Conservation (phyloP, 208 protist genomes). For the Acanthamoeba triangularis region DNA sequence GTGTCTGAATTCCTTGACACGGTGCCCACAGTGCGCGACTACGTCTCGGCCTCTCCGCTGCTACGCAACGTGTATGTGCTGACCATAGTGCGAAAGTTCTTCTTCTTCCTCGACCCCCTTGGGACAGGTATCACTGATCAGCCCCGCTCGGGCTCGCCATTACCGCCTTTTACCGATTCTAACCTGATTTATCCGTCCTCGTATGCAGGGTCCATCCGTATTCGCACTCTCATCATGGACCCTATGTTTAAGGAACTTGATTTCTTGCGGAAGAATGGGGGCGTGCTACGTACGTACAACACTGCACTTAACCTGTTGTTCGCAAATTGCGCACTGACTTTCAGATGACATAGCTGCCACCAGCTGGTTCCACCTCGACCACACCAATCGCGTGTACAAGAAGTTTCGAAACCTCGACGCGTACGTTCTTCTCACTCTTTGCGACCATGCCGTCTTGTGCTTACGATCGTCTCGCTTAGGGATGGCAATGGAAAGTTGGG, state of each 20-base stretch:
- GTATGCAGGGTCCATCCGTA: not conserved
- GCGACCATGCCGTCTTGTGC: not conserved
- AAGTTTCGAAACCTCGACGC: not conserved
- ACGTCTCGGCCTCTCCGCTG: not conserved
- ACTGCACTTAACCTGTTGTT: not conserved
- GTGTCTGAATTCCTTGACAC: conserved; percentile 56
- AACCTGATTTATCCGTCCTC: too few relatives aligned
- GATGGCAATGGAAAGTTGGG: conserved; percentile 60
- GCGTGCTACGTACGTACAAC: not conserved
- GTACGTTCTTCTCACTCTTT: not conserved
- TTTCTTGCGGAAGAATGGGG: not conserved
- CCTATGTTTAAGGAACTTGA: conserved; percentile 60
- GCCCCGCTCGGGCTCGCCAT: not conserved
- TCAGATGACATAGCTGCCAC: not conserved
- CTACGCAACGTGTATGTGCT: conserved; percentile 46
- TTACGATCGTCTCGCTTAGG: not conserved
- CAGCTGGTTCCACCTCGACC: conserved; percentile 28
- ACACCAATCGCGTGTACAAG: conserved; percentile 19
- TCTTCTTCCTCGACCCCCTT: conserved; percentile 58
- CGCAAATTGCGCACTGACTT: not conserved
- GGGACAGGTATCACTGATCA: conserved; percentile 3
- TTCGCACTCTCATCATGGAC: conserved; percentile 18
- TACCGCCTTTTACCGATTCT: not conserved
- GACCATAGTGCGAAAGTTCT: conserved; percentile 39
- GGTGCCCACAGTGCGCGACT: not conserved